phyloP scores from a whole-genome alignment of 2,329 filamentous ascomycete genomes.

The Cladobotryum protrusum region DNA sequence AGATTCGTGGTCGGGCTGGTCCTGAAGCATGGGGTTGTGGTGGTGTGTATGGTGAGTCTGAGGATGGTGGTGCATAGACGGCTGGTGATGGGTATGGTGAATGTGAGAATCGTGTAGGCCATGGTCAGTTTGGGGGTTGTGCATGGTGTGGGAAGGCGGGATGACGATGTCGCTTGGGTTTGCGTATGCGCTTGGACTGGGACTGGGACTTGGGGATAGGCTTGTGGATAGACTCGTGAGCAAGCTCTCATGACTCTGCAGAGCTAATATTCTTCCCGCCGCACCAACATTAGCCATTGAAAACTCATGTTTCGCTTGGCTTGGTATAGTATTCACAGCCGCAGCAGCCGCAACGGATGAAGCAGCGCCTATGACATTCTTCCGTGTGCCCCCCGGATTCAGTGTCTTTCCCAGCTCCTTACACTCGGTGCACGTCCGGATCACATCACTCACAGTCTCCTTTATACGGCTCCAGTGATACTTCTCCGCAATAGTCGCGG shows the following conservation, averaged over 20 bases:
- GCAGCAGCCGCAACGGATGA: not conserved
- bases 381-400: conserved; percentile 22
- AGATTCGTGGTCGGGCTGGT: conserved; percentile 22
- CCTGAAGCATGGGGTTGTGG: conserved; percentile 31
- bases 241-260: conserved; percentile 24
- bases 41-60: conserved; percentile 25
- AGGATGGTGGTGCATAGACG: conserved; percentile 8
- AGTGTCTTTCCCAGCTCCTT: conserved; percentile 66
- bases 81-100: conserved; percentile 15
- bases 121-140: conserved; percentile 17
- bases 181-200: conserved; percentile 36
- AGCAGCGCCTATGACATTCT: conserved; percentile 8
- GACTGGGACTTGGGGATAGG: conserved; percentile 15
- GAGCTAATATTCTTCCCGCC: conserved; percentile 20
- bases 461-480: conserved; percentile 99
- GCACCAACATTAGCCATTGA: conserved; percentile 7
- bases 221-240: conserved; percentile 20
- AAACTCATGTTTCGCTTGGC: not conserved
- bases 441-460: conserved; percentile 91
- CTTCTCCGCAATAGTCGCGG: conserved; percentile 83
- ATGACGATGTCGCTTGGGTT: conserved; percentile 42
- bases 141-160: conserved; percentile 33
- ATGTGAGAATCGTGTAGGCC: conserved; percentile 3
- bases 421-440: conserved; percentile 84
- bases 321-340: conserved; percentile 4